A percentile compares a stretch with the other conserved stretches of the same genome.
Evolutionary conservation across 352 stramenopile genomes (phyloP).

Genomic region (Lagenidium giganteum): DNA sequence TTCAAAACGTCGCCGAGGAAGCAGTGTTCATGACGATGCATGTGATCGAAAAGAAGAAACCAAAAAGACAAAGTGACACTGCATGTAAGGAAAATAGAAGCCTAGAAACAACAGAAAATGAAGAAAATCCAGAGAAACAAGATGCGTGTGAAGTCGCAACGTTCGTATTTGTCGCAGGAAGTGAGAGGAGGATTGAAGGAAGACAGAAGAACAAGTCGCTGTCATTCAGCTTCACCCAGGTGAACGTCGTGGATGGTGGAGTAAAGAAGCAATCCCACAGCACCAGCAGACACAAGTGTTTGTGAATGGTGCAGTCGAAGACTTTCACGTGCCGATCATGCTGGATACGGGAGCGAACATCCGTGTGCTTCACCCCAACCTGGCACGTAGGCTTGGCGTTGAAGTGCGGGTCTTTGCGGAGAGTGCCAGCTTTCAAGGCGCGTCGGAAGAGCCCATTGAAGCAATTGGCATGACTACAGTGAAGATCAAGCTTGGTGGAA

Average conservation of each 20-base stretch:
- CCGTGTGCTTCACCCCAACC: constrained; percentile 7
- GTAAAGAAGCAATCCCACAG: constrained; percentile 1
- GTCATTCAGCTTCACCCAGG: not conserved
- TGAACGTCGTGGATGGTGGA: constrained; percentile 1
- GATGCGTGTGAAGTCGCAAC: too few species aligned
- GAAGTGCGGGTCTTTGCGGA: constrained; percentile 8
- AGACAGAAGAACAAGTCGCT: not conserved
- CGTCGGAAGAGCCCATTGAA: constrained; percentile 4
- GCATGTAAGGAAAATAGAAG: too few species aligned
- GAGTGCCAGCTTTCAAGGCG: constrained; percentile 7
- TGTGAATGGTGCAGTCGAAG: constrained; percentile 8
- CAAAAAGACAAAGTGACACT: too few species aligned
- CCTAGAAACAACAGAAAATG: too few species aligned
- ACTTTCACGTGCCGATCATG: constrained; percentile 9
- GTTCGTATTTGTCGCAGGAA: too few species aligned
- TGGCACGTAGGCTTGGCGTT: constrained; percentile 11
- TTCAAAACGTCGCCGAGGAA: too few species aligned
- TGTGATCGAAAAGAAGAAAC: too few species aligned
- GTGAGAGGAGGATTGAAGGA: too few species aligned
- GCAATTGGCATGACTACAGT: constrained; percentile 2
- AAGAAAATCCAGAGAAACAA: too few species aligned
- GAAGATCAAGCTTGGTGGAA: constrained; percentile 8
- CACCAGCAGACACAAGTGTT: constrained; percentile 6
- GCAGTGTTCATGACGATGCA: too few species aligned
- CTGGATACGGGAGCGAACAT: constrained; percentile 15